phyloP scores from a whole-genome alignment of 768 basidiomycete species.

The Coprinopsis marcescibilis region DNA sequence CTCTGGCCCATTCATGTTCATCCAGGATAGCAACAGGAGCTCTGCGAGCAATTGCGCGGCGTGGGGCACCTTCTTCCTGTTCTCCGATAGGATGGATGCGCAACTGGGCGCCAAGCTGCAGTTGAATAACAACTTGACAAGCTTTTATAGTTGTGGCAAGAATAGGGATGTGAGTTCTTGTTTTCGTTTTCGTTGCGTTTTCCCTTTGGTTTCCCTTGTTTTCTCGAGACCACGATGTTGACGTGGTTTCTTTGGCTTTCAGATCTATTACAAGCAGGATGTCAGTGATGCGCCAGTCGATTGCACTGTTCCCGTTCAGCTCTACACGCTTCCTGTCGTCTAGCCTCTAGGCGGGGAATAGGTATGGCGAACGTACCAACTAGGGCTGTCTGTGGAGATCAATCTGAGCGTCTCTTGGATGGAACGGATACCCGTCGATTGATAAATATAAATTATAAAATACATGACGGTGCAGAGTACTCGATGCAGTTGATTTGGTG shows the following conservation, averaged over 20 bases:
- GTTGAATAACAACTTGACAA: constrained; percentile 20
- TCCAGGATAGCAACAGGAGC: background rate
- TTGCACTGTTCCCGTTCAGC: constrained; percentile 1
- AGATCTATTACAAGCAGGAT: constrained; percentile 12
- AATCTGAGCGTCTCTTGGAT: no score
- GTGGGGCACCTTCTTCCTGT: constrained; percentile 19
- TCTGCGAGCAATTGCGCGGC: constrained; percentile 19
- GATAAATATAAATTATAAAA: no score
- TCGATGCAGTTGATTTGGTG: no score
- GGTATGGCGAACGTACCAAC: no score
- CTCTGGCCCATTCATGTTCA: constrained; percentile 8
- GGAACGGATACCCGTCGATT: no score
- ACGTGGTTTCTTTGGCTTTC: no score
- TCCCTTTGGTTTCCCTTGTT: background rate
- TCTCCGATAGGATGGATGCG: constrained; percentile 19
- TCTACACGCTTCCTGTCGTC: constrained; percentile 12
- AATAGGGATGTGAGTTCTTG: constrained; percentile 17
- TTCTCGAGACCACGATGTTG: no score
- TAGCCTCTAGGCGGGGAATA: no score
- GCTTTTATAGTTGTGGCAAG: constrained; percentile 24
- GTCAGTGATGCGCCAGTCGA: constrained; percentile 3
- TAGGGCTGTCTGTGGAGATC: no score
- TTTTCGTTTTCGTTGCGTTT: background rate
- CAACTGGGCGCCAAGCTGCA: constrained; percentile 23
- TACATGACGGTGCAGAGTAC: no score